A percentile compares a stretch with the other conserved stretches of the same genome.
phyloP scores from a whole-genome alignment of 2,329 filamentous ascomycete genomes.

The Aspergillus unguis region DNA sequence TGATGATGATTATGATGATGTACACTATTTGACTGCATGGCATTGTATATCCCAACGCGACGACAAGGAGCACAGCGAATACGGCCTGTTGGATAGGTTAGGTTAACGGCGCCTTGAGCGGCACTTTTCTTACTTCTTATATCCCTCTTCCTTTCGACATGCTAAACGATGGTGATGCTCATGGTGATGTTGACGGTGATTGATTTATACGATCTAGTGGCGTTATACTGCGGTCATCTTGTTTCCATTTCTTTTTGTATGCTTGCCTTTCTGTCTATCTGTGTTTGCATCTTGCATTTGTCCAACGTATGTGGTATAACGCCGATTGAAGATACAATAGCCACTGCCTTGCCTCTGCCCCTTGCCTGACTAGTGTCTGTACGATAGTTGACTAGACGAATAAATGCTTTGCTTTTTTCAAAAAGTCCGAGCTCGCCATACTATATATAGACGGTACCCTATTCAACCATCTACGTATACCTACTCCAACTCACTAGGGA shows the following conservation, averaged over 20 bases:
- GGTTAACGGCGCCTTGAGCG: constrained; percentile 1
- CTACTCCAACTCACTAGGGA: constrained; percentile 24
- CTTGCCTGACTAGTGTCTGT: not conserved
- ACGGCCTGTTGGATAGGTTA: constrained; percentile 14
- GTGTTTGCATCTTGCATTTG: constrained; percentile 9
- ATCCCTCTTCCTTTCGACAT: not conserved
- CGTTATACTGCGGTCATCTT: not conserved
- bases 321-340: constrained; percentile 5
- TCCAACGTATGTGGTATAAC: constrained; percentile 7
- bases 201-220: constrained; percentile 7
- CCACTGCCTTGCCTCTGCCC: constrained; percentile 1
- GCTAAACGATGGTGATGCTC: not conserved
- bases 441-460: not conserved
- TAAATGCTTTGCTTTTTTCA: not conserved
- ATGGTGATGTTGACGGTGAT: too few relatives aligned
- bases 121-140: not conserved
- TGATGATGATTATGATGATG: constrained; percentile 16
- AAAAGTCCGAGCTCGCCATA: not conserved
- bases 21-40: constrained; percentile 15
- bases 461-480: not conserved
- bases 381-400: constrained; percentile 14
- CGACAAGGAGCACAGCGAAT: constrained; percentile 11
- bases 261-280: not conserved
- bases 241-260: not conserved
- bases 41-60: constrained; percentile 15